Evolutionary conservation across 2,329 filamentous ascomycete genomes (phyloP).

Genomic region (Volutella citrinella): DNA sequence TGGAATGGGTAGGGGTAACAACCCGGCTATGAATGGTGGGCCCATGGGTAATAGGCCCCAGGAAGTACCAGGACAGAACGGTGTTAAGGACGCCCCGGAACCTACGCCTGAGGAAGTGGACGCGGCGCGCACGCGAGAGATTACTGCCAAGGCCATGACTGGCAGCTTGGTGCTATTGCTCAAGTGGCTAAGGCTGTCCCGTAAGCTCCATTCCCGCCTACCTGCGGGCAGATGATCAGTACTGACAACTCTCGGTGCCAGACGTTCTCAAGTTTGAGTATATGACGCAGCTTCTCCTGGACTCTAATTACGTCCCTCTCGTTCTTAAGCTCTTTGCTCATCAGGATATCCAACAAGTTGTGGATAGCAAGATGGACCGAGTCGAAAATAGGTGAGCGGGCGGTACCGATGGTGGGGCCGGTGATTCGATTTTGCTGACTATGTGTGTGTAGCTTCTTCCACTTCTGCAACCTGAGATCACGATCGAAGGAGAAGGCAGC

Average conservation of each 20-base stretch:
- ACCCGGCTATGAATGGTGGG: conserved; percentile 39
- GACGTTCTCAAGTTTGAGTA: conserved; percentile 96
- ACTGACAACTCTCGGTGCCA: conserved; percentile 32
- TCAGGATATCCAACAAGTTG: conserved; percentile 87
- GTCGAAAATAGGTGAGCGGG: conserved; percentile 77
- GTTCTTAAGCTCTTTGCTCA: conserved; percentile 92
- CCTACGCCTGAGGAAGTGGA: conserved; percentile 74
- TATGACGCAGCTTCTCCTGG: conserved; percentile 84
- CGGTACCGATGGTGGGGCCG: too few relatives aligned
- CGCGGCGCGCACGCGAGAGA: conserved; percentile 76
- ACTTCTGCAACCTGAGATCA: conserved; percentile 76
- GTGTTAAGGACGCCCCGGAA: conserved; percentile 40
- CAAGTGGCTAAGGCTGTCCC: conserved; percentile 96
- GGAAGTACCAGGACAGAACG: conserved; percentile 31
- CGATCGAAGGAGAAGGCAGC: conserved; percentile 38
- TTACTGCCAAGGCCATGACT: conserved; percentile 88
- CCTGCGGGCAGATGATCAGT: background rate
- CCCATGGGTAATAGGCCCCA: conserved; percentile 28
- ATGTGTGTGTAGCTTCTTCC: conserved; percentile 74
- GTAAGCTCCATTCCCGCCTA: conserved; percentile 48
- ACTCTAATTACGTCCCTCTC: conserved; percentile 91
- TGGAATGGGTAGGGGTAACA: conserved; percentile 38
- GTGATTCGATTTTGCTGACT: conserved; percentile 7
- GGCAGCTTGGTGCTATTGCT: conserved; percentile 81
- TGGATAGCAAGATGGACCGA: conserved; percentile 81